A percentile compares a stretch with the other conserved stretches of the same genome.
Evolutionary conservation across 305 asterid genomes (phyloP).

Genomic region (Fraxinus baroniana): DNA sequence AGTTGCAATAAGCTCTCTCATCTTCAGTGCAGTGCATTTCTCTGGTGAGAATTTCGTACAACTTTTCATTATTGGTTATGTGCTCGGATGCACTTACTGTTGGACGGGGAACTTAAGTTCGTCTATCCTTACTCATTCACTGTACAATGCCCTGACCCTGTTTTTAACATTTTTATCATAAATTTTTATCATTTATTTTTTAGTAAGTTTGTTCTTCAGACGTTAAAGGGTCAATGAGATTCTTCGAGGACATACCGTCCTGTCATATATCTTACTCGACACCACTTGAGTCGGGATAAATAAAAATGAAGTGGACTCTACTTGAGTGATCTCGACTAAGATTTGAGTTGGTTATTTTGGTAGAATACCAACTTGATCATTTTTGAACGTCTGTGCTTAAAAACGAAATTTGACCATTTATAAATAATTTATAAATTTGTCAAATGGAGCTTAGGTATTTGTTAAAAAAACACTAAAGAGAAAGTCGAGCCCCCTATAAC

Average conservation of each 20-base stretch:
- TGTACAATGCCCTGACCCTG: slow-evolving; percentile 70
- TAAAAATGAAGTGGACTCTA: not conserved
- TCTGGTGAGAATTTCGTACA: slow-evolving; percentile 75
- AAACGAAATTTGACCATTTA: not conserved
- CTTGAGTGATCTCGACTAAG: not conserved
- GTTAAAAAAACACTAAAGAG: not conserved
- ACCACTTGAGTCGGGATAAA: not conserved
- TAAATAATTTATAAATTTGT: not conserved
- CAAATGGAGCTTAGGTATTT: not conserved
- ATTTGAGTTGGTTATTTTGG: not conserved
- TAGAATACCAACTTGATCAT: not conserved
- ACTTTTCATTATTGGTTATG: slow-evolving; percentile 54
- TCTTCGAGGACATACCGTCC: not conserved
- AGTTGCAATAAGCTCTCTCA: slow-evolving; percentile 57
- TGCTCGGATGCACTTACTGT: slow-evolving; percentile 76
- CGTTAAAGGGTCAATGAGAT: not conserved
- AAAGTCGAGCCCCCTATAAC: not conserved
- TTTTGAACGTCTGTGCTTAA: not conserved
- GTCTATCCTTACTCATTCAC: slow-evolving; percentile 59
- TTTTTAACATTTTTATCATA: slow-evolving; percentile 45
- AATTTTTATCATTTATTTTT: slow-evolving; percentile 6
- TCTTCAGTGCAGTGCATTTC: slow-evolving; percentile 78
- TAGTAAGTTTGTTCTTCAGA: not conserved
- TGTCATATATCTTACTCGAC: not conserved
- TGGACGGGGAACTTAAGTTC: slow-evolving; percentile 80